Percentiles rank a stretch among this genome's conserved stretches.
These are phyloP conservation scores for Boehmeria nivea DNA, from an alignment of 306 rosid species.

Conservation along the genomic window DNA sequence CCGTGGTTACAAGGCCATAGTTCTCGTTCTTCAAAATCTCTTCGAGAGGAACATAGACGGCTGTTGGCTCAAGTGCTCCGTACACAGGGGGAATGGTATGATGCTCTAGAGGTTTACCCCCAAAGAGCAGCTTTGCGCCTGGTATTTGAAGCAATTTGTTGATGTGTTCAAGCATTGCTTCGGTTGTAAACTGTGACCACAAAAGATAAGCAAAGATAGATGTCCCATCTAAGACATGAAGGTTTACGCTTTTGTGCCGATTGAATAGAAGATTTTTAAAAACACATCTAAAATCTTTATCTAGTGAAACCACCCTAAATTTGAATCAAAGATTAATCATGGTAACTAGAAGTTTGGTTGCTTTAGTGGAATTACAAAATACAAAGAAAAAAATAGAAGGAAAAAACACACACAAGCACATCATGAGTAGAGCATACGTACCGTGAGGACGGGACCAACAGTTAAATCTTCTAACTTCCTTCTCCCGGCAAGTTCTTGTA, in stretches of 20 bases:
- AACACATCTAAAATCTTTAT: background rate
- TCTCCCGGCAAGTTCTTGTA: constrained; percentile 77
- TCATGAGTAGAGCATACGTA: constrained; percentile 31
- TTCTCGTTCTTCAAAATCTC: constrained; percentile 68
- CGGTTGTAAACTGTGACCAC: constrained; percentile 52
- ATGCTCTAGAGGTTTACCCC: constrained; percentile 65
- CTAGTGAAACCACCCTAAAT: no score
- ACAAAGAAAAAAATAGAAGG: no score
- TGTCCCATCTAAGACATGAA: no score
- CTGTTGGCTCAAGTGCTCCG: constrained; percentile 88
- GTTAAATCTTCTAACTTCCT: constrained; percentile 87
- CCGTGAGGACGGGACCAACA: constrained; percentile 87
- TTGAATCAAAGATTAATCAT: background rate
- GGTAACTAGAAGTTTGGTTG: background rate
- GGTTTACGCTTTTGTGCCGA: no score
- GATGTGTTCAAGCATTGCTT: constrained; percentile 68
- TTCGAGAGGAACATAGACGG: constrained; percentile 78
- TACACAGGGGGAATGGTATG: constrained; percentile 77
- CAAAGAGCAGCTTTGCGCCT: constrained; percentile 85
- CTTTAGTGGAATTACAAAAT: background rate
- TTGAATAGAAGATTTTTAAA: background rate
- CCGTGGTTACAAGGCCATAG: constrained; percentile 80
- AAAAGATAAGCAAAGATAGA: no score
- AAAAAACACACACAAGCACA: background rate
- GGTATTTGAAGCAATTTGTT: constrained; percentile 72